Evolutionary conservation across 176 grass and related monocot genomes (phyloP).

Genomic region (Echinochloa phyllopogon): DNA sequence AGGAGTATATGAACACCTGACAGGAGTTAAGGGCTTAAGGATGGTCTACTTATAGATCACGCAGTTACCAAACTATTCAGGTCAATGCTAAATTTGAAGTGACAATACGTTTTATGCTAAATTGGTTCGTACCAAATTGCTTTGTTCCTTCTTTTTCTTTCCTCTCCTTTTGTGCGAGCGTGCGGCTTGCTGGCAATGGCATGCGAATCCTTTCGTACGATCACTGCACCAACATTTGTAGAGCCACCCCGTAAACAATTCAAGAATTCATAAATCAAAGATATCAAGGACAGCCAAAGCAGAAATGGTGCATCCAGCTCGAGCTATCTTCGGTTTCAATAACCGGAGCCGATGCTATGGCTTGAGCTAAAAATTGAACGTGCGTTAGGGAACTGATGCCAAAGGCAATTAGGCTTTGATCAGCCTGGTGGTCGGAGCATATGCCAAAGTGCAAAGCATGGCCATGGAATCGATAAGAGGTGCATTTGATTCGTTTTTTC

Average conservation of each 20-base stretch:
- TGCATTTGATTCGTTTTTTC: not conserved
- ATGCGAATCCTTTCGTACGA: not conserved
- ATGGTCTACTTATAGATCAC: constrained; percentile 26
- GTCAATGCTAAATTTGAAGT: too few species aligned
- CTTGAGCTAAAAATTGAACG: not conserved
- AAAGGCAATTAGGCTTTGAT: constrained; percentile 19
- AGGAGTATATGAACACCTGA: not conserved
- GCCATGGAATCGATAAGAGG: not conserved
- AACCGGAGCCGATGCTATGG: not conserved
- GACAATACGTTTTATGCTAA: too few species aligned
- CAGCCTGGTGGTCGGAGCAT: not conserved
- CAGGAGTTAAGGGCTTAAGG: not conserved
- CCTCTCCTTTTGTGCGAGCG: not conserved
- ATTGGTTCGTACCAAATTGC: not conserved
- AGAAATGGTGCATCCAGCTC: not conserved
- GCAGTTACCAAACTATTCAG: not conserved
- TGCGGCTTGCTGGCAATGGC: not conserved
- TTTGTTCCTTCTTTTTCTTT: not conserved
- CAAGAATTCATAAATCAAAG: not conserved
- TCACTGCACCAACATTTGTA: not conserved
- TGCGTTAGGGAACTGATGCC: constrained; percentile 39
- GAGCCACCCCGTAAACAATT: constrained; percentile 5
- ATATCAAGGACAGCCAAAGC: not conserved
- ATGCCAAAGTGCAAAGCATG: constrained; percentile 4
- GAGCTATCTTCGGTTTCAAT: not conserved